Conservation (phyloP, 768 basidiomycete genomes). For the Porphyrellus cyaneotinctus region DNA sequence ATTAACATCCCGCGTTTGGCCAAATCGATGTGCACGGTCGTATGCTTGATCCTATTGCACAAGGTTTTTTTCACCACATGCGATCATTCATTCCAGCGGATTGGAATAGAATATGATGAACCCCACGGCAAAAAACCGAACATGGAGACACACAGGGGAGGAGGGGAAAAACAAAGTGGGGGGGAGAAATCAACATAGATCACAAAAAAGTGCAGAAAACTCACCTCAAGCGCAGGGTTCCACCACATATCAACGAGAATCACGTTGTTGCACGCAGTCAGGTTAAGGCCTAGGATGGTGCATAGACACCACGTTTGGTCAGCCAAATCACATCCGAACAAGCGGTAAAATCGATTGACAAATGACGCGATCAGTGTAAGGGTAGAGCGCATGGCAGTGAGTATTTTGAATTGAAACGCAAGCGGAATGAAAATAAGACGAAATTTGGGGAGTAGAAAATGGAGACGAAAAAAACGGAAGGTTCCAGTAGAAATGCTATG, state of each 20-base stretch:
- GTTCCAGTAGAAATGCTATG: background rate
- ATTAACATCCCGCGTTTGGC: conserved; percentile 81
- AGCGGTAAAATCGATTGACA: background rate
- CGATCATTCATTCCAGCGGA: background rate
- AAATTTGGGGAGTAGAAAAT: background rate
- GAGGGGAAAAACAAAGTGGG: background rate
- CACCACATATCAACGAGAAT: conserved; percentile 94
- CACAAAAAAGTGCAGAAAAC: conserved; percentile 16
- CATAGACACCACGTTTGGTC: conserved; percentile 1
- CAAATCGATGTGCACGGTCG: conserved; percentile 85
- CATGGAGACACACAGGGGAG: background rate
- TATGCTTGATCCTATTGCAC: conserved; percentile 79
- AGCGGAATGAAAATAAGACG: conserved; percentile 10
- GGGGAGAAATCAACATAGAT: conserved; percentile 3
- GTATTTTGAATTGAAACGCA: background rate
- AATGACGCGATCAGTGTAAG: background rate
- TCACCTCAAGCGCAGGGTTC: conserved; percentile 82
- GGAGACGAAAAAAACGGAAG: background rate
- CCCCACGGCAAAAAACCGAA: background rate
- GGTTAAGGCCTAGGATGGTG: conserved; percentile 64
- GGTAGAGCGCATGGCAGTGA: background rate
- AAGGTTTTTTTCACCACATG: background rate
- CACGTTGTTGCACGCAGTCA: conserved; percentile 92
- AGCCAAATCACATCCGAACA: background rate
- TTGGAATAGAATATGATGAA: background rate